These are phyloP conservation scores for Fusarium metavorans DNA, from an alignment of 2,329 filamentous ascomycete genomes.

Conservation along the genomic window DNA sequence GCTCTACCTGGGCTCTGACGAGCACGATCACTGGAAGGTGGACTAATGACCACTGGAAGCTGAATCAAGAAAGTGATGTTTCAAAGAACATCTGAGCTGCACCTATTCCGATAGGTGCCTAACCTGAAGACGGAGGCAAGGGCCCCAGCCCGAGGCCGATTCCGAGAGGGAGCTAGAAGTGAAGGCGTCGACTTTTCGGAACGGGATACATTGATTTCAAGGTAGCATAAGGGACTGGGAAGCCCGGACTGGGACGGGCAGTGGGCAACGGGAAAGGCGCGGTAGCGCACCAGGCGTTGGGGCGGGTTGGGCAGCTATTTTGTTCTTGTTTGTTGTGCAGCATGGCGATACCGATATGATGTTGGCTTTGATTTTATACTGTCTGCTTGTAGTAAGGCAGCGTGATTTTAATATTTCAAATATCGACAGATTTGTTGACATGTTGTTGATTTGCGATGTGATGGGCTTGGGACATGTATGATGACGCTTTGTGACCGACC, in stretches of 20 bases:
- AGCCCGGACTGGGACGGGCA: conserved; percentile 35
- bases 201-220: conserved; percentile 30
- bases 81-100: neutral
- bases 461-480: neutral
- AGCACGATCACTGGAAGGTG: conserved; percentile 94
- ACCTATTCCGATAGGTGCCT: conserved; percentile 1
- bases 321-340: conserved; percentile 42
- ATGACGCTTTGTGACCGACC: neutral
- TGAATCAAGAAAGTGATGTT: neutral
- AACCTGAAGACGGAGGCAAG: conserved; percentile 15
- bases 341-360: conserved; percentile 51
- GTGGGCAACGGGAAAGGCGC: conserved; percentile 36
- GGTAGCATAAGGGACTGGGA: conserved; percentile 41
- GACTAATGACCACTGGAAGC: conserved; percentile 69
- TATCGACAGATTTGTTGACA: neutral
- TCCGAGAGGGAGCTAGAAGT: conserved; percentile 17
- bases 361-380: conserved; percentile 36
- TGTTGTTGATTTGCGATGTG: neutral
- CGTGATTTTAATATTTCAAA: conserved; percentile 18
- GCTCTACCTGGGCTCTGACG: conserved; percentile 85
- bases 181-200: conserved; percentile 22
- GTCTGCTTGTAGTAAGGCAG: conserved; percentile 18
- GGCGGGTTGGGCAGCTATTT: conserved; percentile 42
- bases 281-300: conserved; percentile 48
- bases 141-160: conserved; percentile 12